Base-by-base conservation (phyloP, 352 stramenopile genomes). In the Pythium biforme region DNA sequence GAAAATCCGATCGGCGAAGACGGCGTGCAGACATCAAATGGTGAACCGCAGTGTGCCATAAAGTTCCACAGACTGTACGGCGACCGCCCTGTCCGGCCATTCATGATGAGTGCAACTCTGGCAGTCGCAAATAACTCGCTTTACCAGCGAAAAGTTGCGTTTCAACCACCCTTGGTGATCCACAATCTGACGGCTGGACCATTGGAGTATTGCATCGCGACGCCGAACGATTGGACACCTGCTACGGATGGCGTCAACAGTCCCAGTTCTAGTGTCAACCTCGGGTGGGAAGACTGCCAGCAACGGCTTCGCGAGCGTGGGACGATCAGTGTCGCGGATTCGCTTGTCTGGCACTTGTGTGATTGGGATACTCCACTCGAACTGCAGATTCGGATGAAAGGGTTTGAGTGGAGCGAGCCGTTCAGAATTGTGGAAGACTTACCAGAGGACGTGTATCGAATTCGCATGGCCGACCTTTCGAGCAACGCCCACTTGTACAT, bases 381-480 rank as follows among this genome's bases (percentile, higher is more conserved):
- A 46, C 63, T 95, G 17, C 79, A 81, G 33, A 70, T 95, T 47
- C 79, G 87, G 31, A 90, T 93, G 62, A 90, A 92, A 65, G 85
- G 87, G 1, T 95, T 94, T 45, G 82, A 92, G 22, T 95, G 87
- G 87, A 95, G 87, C 53, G 83, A 94, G 19, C 73, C 80, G 3
- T 64, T 92, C 14, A 53, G 83, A 4, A 65, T 93, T 10, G 64
- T 75, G 6, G 73, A 75, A 49, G 70, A 88, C 19, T 69, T 87
- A 12, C 70, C 66, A 12, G 79, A 90, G 26, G 37, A 83, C 43
- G 33, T 55, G 1, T 75, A 77, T 57, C 77, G 79, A 14, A 89
- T 94, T 51, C 79, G 79, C 50, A 88, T 94, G 76, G 86, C 88
- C 53, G 85, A 94, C 50, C 54, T 92, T 6, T 79, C 89, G n/a